Base-by-base conservation (phyloP, 306 rosid genomes). In the Mucuna pruriens region DNA sequence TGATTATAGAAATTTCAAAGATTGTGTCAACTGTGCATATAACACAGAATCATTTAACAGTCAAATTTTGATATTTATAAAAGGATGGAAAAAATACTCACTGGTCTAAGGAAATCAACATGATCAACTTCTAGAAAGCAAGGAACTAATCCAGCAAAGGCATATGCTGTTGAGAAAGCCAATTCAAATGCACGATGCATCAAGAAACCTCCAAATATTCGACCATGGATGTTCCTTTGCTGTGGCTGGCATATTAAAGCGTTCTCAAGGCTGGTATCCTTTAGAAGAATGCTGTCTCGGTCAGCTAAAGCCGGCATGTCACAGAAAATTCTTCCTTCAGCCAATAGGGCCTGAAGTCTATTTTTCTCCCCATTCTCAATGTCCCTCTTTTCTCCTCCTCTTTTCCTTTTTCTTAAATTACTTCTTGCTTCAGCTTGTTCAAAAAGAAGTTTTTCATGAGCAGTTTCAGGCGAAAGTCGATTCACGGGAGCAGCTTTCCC, bases 301-400 rank as follows among this genome's bases (percentile, higher is more conserved):
- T 95, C 95, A 6, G 98, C 97, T 80, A 95, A 88, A 72, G 98
- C 97, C 5, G 98, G 98, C 97, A 91, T 90, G 85, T 91, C 98
- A 71, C 91, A 89, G 82, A 94, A 90, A 81, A 90, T 85, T 80
- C 97, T 89, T 52, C 95, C 97, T 87, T 89, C 97, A 57, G 97
- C 89, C 79, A 94, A 75, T 38, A 94, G 82, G 19, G 80, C 80
- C 19, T 82, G 12, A 33, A 90, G 81, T 83, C 90, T 90, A 20
- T 79, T 86, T 38, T 25, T 66, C n/a, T 68, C 77, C 65, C 75
- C 91, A 75, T 86, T 84, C 76, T 90, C 90, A 10, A 77, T 54
- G 51, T 90, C 94, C 80, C 55, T 85, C 79, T 72, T 85, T 31
- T 82, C 91, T 40, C 82, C 91, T 61, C 84, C 92, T 76, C 82